Percentiles rank a stretch among this genome's conserved stretches.
These are phyloP conservation scores for Jacaranda mimosifolia DNA, from an alignment of 257 asterid genomes.

Conservation along the genomic window DNA sequence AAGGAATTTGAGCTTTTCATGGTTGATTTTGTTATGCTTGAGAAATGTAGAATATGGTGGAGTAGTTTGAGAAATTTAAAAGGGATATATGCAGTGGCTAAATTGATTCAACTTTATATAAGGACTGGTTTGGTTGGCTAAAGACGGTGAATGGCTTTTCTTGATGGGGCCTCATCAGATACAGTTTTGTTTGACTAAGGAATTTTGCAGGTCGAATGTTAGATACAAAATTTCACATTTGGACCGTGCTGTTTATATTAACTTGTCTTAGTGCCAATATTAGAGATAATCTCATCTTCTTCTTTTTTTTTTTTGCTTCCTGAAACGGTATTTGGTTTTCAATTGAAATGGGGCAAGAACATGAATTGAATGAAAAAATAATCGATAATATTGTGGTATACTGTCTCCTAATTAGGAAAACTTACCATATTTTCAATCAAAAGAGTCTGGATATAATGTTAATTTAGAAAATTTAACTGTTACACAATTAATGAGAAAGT, in stretches of 20 bases:
- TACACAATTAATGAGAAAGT: too few relatives aligned
- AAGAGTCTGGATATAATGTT: too few relatives aligned
- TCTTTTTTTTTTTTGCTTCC: too few relatives aligned
- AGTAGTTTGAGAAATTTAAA: not conserved
- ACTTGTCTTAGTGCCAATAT: not conserved
- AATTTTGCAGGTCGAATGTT: constrained; percentile 14
- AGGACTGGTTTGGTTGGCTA: constrained; percentile 29
- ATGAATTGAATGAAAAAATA: too few relatives aligned
- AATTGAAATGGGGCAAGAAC: too few relatives aligned
- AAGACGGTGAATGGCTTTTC: constrained; percentile 20
- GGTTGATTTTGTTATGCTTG: constrained; percentile 16
- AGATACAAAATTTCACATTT: not conserved
- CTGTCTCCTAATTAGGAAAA: too few relatives aligned
- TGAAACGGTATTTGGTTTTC: too few relatives aligned
- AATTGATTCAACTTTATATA: constrained; percentile 19
- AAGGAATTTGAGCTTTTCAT: constrained; percentile 23
- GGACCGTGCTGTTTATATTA: not conserved
- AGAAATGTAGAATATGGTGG: not conserved
- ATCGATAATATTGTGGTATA: too few relatives aligned
- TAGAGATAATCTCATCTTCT: too few relatives aligned
- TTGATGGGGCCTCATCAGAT: not conserved
- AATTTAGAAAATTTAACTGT: too few relatives aligned
- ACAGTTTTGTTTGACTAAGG: not conserved
- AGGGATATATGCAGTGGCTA: constrained; percentile 3
- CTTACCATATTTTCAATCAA: too few relatives aligned